Percentiles rank a stretch among this genome's conserved stretches.
Evolutionary conservation across 1,139 yeast species (phyloP).

Genomic region (Keqinozyma sinolaborantium): DNA sequence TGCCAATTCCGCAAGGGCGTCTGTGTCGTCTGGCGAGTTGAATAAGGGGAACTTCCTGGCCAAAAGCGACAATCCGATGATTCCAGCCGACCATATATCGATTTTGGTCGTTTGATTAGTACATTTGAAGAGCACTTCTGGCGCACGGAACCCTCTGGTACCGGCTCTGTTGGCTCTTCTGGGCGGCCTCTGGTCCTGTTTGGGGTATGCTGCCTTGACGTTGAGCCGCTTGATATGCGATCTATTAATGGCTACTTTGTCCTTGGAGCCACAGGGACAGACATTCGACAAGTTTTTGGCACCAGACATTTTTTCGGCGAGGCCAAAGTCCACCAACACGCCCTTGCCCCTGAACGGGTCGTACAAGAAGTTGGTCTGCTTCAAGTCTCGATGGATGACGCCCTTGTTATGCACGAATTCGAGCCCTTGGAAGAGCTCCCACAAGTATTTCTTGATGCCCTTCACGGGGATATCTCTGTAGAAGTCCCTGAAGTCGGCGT

Average conservation of each 20-base stretch:
- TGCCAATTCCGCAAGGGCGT: slow-evolving; percentile 83
- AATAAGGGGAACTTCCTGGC: slow-evolving; percentile 80
- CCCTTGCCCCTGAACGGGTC: slow-evolving; percentile 76
- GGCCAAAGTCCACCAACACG: slow-evolving; percentile 87
- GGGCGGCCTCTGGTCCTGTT: slow-evolving; percentile 80
- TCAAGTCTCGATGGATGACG: slow-evolving; percentile 84
- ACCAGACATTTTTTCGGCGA: slow-evolving; percentile 58
- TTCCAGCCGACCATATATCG: slow-evolving; percentile 93
- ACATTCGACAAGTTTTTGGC: slow-evolving; percentile 15
- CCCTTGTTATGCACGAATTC: slow-evolving; percentile 72
- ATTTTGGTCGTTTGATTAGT: slow-evolving; percentile 77
- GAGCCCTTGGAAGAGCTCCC: slow-evolving; percentile 73
- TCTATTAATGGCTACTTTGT: slow-evolving; percentile 18
- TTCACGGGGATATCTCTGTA: slow-evolving; percentile 74
- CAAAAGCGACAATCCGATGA: slow-evolving; percentile 70
- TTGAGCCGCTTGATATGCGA: slow-evolving; percentile 33
- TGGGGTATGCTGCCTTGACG: slow-evolving; percentile 67
- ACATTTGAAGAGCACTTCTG: slow-evolving; percentile 88
- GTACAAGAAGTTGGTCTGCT: slow-evolving; percentile 84
- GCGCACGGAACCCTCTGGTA: slow-evolving; percentile 94
- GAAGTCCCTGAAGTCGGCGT: slow-evolving; percentile 85
- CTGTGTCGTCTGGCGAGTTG: slow-evolving; percentile 87
- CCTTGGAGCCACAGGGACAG: slow-evolving; percentile 31
- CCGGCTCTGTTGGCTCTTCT: slow-evolving; percentile 97
- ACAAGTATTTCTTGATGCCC: slow-evolving; percentile 79